phyloP scores from a whole-genome alignment of 805 yeast genomes.

The Ogataea kodamae region DNA sequence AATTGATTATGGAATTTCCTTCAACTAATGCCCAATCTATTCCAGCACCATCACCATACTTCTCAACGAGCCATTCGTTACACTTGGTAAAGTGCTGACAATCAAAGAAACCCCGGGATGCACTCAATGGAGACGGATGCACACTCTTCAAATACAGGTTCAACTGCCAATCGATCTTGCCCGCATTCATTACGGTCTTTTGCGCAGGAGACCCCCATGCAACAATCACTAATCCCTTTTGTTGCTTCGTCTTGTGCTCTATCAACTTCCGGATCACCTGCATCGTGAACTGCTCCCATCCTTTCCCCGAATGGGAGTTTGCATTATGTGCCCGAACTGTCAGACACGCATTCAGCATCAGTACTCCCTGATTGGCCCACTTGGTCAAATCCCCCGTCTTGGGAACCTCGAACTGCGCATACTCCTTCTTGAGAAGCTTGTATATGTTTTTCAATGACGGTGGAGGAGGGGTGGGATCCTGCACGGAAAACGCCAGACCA shows the following conservation, averaged over 20 bases:
- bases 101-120: slow-evolving; percentile 80
- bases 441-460: slow-evolving; percentile 85
- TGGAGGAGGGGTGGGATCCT: slow-evolving; percentile 80
- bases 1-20: slow-evolving; percentile 16
- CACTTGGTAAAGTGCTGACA: slow-evolving; percentile 70
- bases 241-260: slow-evolving; percentile 40
- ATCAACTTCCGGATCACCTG: slow-evolving; percentile 56
- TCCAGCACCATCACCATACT: slow-evolving; percentile 30
- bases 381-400: slow-evolving; percentile 63
- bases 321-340: slow-evolving; percentile 94
- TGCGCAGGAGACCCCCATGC: slow-evolving; percentile 55
- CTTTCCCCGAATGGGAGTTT: slow-evolving; percentile 82
- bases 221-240: slow-evolving; percentile 63
- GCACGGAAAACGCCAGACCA: slow-evolving; percentile 91
- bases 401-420: slow-evolving; percentile 66
- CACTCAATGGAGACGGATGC: slow-evolving; percentile 95
- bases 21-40: slow-evolving; percentile 29
- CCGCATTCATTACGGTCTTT: slow-evolving; percentile 32
- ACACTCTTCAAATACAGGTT: slow-evolving; percentile 65
- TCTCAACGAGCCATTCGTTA: slow-evolving; percentile 67
- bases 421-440: slow-evolving; percentile 65
- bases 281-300: slow-evolving; percentile 92
- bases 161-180: slow-evolving; percentile 28
- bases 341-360: slow-evolving; percentile 79
- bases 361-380: slow-evolving; percentile 88